A percentile compares a stretch with the other conserved stretches of the same genome.
phyloP scores from a whole-genome alignment of 164 flowering plant genomes.

The Sedum album region DNA sequence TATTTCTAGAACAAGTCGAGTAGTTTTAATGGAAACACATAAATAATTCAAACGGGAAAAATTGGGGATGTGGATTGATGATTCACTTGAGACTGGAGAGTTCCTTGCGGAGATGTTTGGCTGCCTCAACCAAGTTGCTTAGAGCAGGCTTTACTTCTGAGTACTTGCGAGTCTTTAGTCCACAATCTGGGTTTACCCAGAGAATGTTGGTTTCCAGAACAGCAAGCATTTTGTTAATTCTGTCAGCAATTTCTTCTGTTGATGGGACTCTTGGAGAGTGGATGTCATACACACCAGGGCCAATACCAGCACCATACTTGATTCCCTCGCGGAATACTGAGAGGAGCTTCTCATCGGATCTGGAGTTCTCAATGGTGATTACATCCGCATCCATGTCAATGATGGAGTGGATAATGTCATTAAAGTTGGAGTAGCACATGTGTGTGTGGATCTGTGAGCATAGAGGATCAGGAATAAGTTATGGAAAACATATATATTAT shows the following conservation, averaged over 20 bases:
- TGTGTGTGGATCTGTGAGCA: constrained; percentile 49
- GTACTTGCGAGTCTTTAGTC: constrained; percentile 61
- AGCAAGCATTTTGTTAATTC: constrained; percentile 57
- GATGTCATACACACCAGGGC: constrained; percentile 63
- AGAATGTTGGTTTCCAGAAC: constrained; percentile 50
- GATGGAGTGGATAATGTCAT: constrained; percentile 63
- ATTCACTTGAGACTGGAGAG: constrained; percentile 37
- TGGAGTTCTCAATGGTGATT: constrained; percentile 57
- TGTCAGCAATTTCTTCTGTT: constrained; percentile 46
- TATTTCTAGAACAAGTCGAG: no score
- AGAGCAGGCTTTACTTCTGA: constrained; percentile 56
- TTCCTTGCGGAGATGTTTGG: constrained; percentile 48
- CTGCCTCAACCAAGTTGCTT: constrained; percentile 51
- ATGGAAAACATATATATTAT: background rate
- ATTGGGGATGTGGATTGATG: background rate
- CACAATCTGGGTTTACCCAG: constrained; percentile 77
- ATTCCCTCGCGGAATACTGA: constrained; percentile 71
- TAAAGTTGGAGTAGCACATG: constrained; percentile 70
- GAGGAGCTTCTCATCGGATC: constrained; percentile 57
- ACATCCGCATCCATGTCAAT: constrained; percentile 68
- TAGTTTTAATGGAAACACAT: background rate
- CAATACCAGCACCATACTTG: constrained; percentile 59
- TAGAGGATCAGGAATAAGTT: background rate
- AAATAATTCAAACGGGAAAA: background rate
- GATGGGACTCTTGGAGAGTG: constrained; percentile 64